Evolutionary conservation across 179 eudicot species (phyloP).

Genomic region (Carnegiea gigantea): DNA sequence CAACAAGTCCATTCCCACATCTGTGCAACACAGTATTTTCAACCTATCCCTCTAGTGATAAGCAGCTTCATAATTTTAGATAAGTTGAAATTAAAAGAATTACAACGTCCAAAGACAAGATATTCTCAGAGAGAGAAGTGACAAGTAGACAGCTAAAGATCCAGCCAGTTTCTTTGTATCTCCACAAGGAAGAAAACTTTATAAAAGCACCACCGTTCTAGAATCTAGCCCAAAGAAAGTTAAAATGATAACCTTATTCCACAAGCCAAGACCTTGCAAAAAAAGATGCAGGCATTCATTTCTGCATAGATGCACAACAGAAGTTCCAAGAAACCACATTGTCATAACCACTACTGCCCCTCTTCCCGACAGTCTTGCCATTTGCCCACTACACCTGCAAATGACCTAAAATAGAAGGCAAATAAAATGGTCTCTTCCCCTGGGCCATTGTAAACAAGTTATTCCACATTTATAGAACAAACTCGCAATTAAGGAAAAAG

Average conservation of each 20-base stretch:
- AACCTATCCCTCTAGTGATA: not conserved
- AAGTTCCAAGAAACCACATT: not conserved
- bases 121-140: not conserved
- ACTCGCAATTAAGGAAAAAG: too few relatives aligned
- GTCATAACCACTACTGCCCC: not conserved
- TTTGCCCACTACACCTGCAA: too few relatives aligned
- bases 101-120: not conserved
- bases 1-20: not conserved
- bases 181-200: too few relatives aligned
- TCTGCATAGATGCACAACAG: not conserved
- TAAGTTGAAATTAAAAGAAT: not conserved
- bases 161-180: too few relatives aligned
- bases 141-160: too few relatives aligned
- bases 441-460: too few relatives aligned
- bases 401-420: too few relatives aligned
- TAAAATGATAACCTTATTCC: not conserved
- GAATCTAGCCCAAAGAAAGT: too few relatives aligned
- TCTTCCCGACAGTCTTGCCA: not conserved
- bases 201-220: too few relatives aligned
- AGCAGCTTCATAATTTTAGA: not conserved
- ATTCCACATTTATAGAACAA: too few relatives aligned
- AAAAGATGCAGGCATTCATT: not conserved
- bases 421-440: too few relatives aligned
- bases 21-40: not conserved
- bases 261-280: not conserved